Base-by-base conservation (phyloP, 441 rosid species). In the Adansonia grandidieri region DNA sequence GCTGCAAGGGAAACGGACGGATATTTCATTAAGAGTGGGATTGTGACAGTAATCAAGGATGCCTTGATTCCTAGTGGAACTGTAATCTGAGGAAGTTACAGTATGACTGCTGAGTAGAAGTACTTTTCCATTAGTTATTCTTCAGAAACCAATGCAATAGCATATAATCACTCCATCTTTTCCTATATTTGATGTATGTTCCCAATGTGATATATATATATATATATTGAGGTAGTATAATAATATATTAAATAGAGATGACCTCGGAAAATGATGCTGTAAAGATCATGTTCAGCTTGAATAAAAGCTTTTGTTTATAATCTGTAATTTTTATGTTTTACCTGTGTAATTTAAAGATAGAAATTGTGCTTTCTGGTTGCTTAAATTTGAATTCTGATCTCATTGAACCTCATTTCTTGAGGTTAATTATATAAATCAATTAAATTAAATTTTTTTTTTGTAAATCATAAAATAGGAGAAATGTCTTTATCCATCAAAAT, bases 1-100 rank as follows among this genome's bases (percentile, higher is more conserved):
- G 92, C 98, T 5, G 98, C 97, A 0, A 88, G 97, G 77, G 98
- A 95, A 84, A 91, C 98, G 3, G 97, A 95, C 78, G 98, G 98
- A 64, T 93, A 90, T 82, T 95, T 95, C 88, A 95, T 95, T 53
- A 95, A 95, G 89, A 93, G 98, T 13, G 98, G 98, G 70, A 95
- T 95, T 47, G 98, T 95, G 45, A 93, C 97, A 3, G 88, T 95
- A 75, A 91, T 95, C 84, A 95, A 91, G 89, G 98, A 95, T 73
- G 98, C 98, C 66, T 76, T 95, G 87, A 89, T 95, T 86, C 98
- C 98, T 40, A 85, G 94, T 13, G 98, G 98, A 79, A 95, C 97
- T 1, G 80, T 89, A 24, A 89, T 95, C 68, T 95, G 82, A 87
- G 65, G 37, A 10, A 64, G 58, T 15, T 20, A n/a, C 44, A 57